Conservation (phyloP, 495 filamentous ascomycete genomes). For the Podospora tetraspora region DNA sequence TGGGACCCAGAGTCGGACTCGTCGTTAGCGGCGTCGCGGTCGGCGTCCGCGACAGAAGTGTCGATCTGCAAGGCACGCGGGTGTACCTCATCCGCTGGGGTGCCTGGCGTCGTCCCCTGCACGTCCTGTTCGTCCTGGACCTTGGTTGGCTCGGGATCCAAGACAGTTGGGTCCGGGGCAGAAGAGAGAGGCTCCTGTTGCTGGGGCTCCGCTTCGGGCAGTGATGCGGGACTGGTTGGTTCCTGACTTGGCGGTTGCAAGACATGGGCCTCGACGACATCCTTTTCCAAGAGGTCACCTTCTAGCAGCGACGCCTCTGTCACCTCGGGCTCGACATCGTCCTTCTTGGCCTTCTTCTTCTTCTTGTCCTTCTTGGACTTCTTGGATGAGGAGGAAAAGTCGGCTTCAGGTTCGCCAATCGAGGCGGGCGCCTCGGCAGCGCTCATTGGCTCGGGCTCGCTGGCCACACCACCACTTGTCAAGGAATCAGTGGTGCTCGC, state of each 20-base stretch:
- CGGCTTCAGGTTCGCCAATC: slow-evolving; percentile 8
- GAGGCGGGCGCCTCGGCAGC: slow-evolving; percentile 9
- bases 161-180: background rate
- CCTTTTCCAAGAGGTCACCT: background rate
- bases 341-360: slow-evolving; percentile 18
- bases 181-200: background rate
- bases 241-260: background rate
- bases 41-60: background rate
- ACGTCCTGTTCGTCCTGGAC: background rate
- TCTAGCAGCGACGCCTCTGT: background rate
- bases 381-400: slow-evolving; percentile 7
- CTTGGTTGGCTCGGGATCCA: slow-evolving; percentile 7
- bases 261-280: background rate
- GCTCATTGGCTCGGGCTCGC: slow-evolving; percentile 23
- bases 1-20: slow-evolving; percentile 5
- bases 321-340: slow-evolving; percentile 1
- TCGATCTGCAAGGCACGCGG: slow-evolving; percentile 8
- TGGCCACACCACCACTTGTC: slow-evolving; percentile 25
- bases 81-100: slow-evolving; percentile 10
- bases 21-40: background rate
- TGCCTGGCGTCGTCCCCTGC: slow-evolving; percentile 6
- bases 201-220: background rate
- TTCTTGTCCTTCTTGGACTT: slow-evolving; percentile 26
- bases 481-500: slow-evolving; percentile 23
- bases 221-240: background rate